Conservation (phyloP, 306 rosid species). For the Trichosanthes truncata region DNA sequence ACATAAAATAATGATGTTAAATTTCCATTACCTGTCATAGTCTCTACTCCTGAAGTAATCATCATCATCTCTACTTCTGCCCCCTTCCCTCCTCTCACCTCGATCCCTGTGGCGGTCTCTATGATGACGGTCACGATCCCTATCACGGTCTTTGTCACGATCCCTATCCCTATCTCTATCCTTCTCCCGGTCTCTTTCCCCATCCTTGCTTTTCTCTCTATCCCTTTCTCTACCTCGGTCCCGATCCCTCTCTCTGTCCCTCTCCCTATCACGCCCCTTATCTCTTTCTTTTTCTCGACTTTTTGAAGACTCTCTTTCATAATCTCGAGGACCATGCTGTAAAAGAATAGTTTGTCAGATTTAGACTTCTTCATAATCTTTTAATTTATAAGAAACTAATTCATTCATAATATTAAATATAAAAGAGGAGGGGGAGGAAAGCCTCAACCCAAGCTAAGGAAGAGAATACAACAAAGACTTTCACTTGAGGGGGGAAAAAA, state of each 20-base stretch:
- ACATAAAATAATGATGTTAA: neutral
- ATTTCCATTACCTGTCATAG: slow-evolving; percentile 49
- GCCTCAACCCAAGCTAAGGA: neutral
- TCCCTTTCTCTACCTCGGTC: slow-evolving; percentile 20
- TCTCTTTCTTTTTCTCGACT: slow-evolving; percentile 84
- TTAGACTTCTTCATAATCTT: neutral
- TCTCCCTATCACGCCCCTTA: slow-evolving; percentile 52
- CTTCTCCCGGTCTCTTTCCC: slow-evolving; percentile 33
- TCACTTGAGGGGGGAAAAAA: neutral
- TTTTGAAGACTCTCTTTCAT: slow-evolving; percentile 77
- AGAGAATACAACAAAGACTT: neutral
- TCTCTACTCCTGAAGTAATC: slow-evolving; percentile 57
- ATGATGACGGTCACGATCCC: slow-evolving; percentile 45
- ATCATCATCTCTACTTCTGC: slow-evolving; percentile 70
- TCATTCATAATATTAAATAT: neutral
- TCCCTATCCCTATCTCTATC: slow-evolving; percentile 52
- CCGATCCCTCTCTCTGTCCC: slow-evolving; percentile 28
- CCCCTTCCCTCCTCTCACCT: slow-evolving; percentile 64
- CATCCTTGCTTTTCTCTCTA: slow-evolving; percentile 23
- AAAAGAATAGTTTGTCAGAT: neutral
- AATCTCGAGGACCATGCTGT: slow-evolving; percentile 75
- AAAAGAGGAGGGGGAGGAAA: neutral
- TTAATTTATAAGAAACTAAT: neutral
- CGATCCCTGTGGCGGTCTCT: slow-evolving; percentile 50
- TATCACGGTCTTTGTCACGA: slow-evolving; percentile 36